Base-by-base conservation (phyloP, 495 filamentous ascomycete species). In the Chaetomium fimeti region DNA sequence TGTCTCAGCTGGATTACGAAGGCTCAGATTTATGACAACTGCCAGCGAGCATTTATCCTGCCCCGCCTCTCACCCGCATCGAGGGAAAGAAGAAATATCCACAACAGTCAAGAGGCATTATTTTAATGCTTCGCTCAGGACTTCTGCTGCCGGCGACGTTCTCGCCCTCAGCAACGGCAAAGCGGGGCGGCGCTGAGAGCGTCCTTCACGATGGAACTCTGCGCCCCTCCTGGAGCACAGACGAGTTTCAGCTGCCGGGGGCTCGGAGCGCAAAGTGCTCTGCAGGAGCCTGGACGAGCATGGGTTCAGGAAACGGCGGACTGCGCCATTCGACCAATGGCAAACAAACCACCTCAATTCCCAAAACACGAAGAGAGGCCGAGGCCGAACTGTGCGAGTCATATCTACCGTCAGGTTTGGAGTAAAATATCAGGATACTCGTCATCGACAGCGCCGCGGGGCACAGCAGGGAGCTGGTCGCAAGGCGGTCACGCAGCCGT, bases 191-290 rank as follows among this genome's bases (percentile, higher is more conserved):
- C 28, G 20, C 22, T 42, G 59, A 20, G 2, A 51, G 22, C 53
- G 15, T 55, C 61, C 36, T 40, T 52, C 60, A 62, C 53, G 69
- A 67, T 71, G 57, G 49, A 16, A 45, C 36, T 52, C 57, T 53
- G 42, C 48, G 48, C 48, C 43, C 43, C 48, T 52, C 48, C 48
- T 49, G 68, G 58, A 72, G 69, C 65, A 68, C 65, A 69, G 72
- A 72, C 72, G 69, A 72, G 73, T 75, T 75, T 75, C 73, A 75
- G 67, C 66, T 62, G 62, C 52, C 58, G 57, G 64, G 64, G 60
- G 56, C 55, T 64, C 60, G 60, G 61, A 57, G n/a, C 57, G 25
- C 52, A 57, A 40, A 57, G 53, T 29, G 52, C 53, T 20, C 61
- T 57, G 53, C 61, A 69, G 58, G 68, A 62, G 60, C 55, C 49